These are phyloP conservation scores for Cetraspora pellucida DNA, from an alignment of 192 early-diverging fungal genomes.

Conservation along the genomic window DNA sequence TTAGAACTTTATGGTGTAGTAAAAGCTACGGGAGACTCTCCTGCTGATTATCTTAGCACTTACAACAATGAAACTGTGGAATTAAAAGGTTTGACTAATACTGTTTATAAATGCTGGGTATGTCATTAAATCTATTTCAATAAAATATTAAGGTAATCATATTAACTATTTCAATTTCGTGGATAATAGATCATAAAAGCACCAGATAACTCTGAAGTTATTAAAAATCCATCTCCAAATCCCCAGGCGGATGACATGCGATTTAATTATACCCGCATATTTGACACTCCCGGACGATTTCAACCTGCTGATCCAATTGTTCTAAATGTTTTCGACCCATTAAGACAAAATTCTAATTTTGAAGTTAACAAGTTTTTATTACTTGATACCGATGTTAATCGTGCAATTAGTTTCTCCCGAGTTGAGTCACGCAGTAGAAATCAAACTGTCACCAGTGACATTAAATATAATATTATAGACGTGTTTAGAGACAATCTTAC, in stretches of 20 bases:
- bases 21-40: neutral
- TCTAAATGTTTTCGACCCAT: constrained; percentile 29
- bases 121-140: neutral
- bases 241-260: constrained; percentile 10
- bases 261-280: neutral
- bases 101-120: constrained; percentile 11
- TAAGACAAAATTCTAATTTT: neutral
- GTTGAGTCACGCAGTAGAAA: neutral
- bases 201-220: neutral
- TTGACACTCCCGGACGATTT: neutral
- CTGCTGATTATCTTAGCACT: neutral
- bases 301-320: neutral
- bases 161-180: neutral
- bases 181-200: neutral
- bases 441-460: neutral
- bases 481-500: constrained; percentile 16
- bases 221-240: neutral
- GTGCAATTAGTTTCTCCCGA: constrained; percentile 19
- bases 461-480: constrained; percentile 24
- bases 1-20: neutral
- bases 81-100: neutral
- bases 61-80: neutral
- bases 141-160: neutral
- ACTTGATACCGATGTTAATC: constrained; percentile 21
- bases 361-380: neutral